phyloP scores from a whole-genome alignment of 768 basidiomycete genomes.

The Serendipita vermifera region DNA sequence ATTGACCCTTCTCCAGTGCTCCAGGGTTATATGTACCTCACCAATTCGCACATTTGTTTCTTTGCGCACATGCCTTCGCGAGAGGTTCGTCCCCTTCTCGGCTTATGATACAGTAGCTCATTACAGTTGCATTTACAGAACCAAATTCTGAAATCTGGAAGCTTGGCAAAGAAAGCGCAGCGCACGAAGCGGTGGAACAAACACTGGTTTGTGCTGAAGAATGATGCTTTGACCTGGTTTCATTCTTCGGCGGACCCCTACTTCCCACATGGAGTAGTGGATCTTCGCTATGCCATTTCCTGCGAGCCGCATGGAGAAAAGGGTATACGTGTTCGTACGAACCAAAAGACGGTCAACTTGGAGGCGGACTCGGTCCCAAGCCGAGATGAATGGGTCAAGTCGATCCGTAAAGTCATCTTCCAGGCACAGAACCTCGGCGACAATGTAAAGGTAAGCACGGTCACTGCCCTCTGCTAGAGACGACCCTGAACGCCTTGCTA shows the following conservation, averaged over 20 bases:
- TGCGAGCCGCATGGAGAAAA: constrained; percentile 71
- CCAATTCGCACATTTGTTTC: constrained; percentile 87
- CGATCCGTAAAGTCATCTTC: constrained; percentile 86
- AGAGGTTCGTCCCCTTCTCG: constrained; percentile 43
- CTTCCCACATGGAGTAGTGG: constrained; percentile 93
- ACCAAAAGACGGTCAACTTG: constrained; percentile 59
- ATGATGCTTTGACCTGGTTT: constrained; percentile 94
- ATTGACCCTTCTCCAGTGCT: constrained; percentile 43
- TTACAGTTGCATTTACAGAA: constrained; percentile 38
- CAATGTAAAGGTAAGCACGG: constrained; percentile 61
- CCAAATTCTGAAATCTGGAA: constrained; percentile 84
- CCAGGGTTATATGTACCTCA: constrained; percentile 96
- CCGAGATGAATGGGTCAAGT: constrained; percentile 92
- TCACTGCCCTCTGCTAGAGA: background rate
- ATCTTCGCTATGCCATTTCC: constrained; percentile 81
- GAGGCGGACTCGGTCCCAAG: constrained; percentile 70
- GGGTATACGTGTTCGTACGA: constrained; percentile 72
- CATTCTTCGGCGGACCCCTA: constrained; percentile 93
- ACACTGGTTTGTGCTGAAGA: constrained; percentile 95
- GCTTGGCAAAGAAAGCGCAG: constrained; percentile 73
- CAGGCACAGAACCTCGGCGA: constrained; percentile 95
- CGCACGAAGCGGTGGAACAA: constrained; percentile 86
- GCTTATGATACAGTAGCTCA: background rate
- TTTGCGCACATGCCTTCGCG: constrained; percentile 86
- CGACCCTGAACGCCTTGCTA: constrained; percentile 18